Evolutionary conservation across 2,329 filamentous ascomycete species (phyloP).

Genomic region (Daldinia eschscholtzii): DNA sequence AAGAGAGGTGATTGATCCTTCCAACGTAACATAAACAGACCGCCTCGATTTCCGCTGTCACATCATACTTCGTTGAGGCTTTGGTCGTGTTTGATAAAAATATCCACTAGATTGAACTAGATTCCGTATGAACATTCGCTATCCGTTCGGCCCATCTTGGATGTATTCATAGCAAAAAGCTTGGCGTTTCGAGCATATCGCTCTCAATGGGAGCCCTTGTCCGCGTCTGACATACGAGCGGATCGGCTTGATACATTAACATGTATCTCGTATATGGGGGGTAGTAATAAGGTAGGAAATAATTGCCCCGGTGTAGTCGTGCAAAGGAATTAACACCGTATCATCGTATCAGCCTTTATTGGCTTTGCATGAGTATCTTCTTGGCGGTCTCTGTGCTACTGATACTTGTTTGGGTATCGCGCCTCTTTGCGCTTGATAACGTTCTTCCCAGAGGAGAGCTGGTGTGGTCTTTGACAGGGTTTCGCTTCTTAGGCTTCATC

Average conservation of each 20-base stretch:
- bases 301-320: not conserved
- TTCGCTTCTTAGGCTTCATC: conserved; percentile 66
- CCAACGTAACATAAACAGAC: conserved; percentile 9
- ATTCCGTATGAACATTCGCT: not conserved
- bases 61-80: not conserved
- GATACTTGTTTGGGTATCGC: conserved; percentile 71
- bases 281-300: not conserved
- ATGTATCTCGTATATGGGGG: conserved; percentile 1
- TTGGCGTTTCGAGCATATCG: not conserved
- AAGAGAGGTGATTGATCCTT: conserved; percentile 39
- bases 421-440: conserved; percentile 58
- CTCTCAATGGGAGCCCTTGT: not conserved
- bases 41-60: not conserved
- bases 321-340: not conserved
- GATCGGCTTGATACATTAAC: not conserved
- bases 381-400: conserved; percentile 75
- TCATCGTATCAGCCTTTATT: conserved; percentile 32
- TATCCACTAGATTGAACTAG: not conserved
- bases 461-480: conserved; percentile 48
- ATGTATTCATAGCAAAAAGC: not conserved
- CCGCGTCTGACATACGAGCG: not conserved
- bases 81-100: conserved; percentile 9
- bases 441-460: conserved; percentile 51
- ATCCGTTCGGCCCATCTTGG: not conserved
- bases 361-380: conserved; percentile 61